phyloP scores from a whole-genome alignment of 192 early-diverging fungal genomes.

The Rhizoclosmatium sp. region DNA sequence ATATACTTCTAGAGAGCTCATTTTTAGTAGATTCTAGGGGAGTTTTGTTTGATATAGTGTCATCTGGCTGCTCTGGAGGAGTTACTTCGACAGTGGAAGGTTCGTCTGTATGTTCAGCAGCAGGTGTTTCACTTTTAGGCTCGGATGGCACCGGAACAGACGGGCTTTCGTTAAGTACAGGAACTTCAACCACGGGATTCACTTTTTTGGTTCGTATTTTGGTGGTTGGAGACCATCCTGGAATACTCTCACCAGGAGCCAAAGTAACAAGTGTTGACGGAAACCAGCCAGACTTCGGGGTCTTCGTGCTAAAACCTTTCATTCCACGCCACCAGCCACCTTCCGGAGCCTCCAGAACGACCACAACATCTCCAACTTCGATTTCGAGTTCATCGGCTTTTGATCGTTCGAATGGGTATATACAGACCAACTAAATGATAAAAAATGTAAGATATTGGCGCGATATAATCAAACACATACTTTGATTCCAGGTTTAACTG shows the following conservation, averaged over 20 bases:
- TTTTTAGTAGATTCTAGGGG: not conserved
- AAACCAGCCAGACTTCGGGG: constrained; percentile 59
- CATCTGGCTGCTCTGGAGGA: not conserved
- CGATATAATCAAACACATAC: constrained; percentile 28
- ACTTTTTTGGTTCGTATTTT: constrained; percentile 10
- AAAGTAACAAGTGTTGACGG: constrained; percentile 52
- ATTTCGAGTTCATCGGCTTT: constrained; percentile 64
- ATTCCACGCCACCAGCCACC: constrained; percentile 69
- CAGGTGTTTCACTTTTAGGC: not conserved
- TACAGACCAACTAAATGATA: constrained; percentile 14
- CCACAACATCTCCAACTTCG: constrained; percentile 48
- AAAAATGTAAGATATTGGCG: not conserved
- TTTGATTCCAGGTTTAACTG: constrained; percentile 55
- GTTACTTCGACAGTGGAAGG: not conserved
- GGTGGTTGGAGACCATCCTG: constrained; percentile 31
- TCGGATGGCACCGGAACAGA: not conserved
- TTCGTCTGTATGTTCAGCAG: not conserved
- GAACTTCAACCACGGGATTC: constrained; percentile 1
- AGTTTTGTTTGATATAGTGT: not conserved
- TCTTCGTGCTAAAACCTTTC: constrained; percentile 53
- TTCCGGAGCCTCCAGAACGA: constrained; percentile 60
- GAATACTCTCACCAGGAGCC: constrained; percentile 32
- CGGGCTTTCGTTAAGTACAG: not conserved
- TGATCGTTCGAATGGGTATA: constrained; percentile 44
- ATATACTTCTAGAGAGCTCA: not conserved